Evolutionary conservation across 1,284 basidiomycete genomes (phyloP), one percentile per base, ranked within the genome.

Genomic region (Papiliotrema nemorosa): DNA sequence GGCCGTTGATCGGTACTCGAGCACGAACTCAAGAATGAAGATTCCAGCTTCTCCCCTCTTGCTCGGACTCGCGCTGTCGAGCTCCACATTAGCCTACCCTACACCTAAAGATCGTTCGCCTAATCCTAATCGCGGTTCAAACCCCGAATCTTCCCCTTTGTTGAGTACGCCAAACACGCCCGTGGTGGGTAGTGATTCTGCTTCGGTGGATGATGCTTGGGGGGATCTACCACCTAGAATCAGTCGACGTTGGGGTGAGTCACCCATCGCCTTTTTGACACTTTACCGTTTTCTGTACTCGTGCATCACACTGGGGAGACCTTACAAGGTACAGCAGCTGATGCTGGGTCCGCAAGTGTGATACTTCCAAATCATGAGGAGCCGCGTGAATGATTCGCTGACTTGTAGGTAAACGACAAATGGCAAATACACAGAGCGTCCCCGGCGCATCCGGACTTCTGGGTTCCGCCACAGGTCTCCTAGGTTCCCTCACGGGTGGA

Each of bases 31-130:
- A 31, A 44, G 38, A 9, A 57, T 57, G 55, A 57, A 57, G 49
- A 47, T 57, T 48, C 48, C 55, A 21, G 48, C 55, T 27, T 53
- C 51, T 16, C 52, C 55, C 24, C 44, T 57, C 35, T 41, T 57
- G 13, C 44, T 57, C 45, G 43, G 47, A 18, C 49, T 50, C 31
- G 52, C 48, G 29, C 44, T 57, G 6, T 49, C 52, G 27, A 36
- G 34, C 20, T 50, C 51, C 18, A 50, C 55, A 5, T 38, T 57
- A 12, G 55, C 55, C 18, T 49, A 52, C 18, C 55, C 55, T 13
- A 53, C 49, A 24, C 31, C 49, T n/a, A 37, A 26, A 25, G 42
- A 44, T 2, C 38, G 39, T 7, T 57, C 51, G 33, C 52, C 55
- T 25, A 55, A 49, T 31, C 50, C 53, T 21, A n/a, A n/a, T n/a